Conservation (phyloP, 306 rosid species). For the Vachellia collinsii region DNA sequence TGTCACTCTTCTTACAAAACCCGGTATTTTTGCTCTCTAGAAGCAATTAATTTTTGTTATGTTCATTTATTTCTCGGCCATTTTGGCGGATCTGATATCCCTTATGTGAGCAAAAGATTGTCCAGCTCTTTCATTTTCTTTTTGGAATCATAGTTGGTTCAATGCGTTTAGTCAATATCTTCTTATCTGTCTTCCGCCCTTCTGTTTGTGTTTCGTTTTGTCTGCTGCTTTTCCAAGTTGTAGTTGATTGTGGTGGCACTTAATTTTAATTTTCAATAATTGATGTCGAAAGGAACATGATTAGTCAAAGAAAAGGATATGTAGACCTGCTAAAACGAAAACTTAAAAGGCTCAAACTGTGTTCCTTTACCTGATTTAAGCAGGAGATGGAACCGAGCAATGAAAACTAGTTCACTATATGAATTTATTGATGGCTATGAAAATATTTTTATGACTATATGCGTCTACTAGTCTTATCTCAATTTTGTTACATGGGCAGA, state of each 20-base stretch:
- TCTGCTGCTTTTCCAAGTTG: background rate
- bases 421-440: background rate
- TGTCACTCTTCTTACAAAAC: conserved; percentile 55
- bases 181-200: background rate
- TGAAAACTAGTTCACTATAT: background rate
- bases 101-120: conserved; percentile 5
- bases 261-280: background rate
- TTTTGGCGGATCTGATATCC: conserved; percentile 26
- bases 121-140: background rate
- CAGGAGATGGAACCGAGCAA: conserved; percentile 3
- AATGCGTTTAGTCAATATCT: background rate
- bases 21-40: conserved; percentile 43
- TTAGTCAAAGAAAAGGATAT: background rate
- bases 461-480: background rate
- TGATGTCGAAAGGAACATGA: conserved; percentile 4
- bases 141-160: background rate
- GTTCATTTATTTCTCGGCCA: background rate
- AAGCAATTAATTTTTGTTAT: background rate
- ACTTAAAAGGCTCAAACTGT: background rate
- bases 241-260: conserved; percentile 9
- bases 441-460: background rate
- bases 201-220: background rate
- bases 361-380: background rate
- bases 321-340: background rate
- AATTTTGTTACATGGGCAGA: background rate